Base-by-base conservation (phyloP, 2,329 filamentous ascomycete genomes). In the Pyricularia sp. region DNA sequence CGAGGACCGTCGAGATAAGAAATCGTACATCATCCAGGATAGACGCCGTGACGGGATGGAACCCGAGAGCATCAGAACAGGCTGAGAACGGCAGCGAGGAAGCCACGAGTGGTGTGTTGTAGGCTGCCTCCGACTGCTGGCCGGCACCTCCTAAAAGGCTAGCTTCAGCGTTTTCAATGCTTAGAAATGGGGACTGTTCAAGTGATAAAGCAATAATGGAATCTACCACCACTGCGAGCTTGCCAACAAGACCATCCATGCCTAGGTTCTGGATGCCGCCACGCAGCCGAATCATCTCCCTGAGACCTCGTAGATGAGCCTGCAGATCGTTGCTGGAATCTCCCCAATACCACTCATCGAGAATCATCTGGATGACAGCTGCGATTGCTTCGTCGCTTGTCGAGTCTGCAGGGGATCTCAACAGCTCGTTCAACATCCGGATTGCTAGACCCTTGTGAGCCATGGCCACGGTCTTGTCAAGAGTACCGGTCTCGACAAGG, bases 281-380 rank as follows among this genome's bases (percentile, higher is more conserved):
- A 28, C 83, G 78, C 65, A 82, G 72, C 26, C 74, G 74, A 11
- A 86, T 79, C 81, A 86, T 84, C 65, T 80, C 79, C 70, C 78
- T 77, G 20, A 86, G 76, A 0, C 83, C 83, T 7, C 73, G 74
- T 70, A 85, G 78, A 68, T 86, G 84, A 0, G 79, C 79, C 28
- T 79, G 77, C 12, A 85, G 76, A 70, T 82, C 81, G 55, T 65
- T 31, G 20, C 11, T 31, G 26, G 77, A 73, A 0, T 78, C 79
- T 30, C 79, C 83, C 83, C 83, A 85, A 72, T 84, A 85, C 84
- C 84, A 86, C 69, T 85, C 84, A 64, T 84, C 80, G 28, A 83
- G 74, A 26, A 83, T 78, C 70, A 85, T 78, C 72, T 85, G 84
- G 0, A 81, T 75, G 5, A 85, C 82, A 3, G 78, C 82, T 5